A percentile compares a stretch with the other conserved stretches of the same genome.
phyloP scores from a whole-genome alignment of 1,284 basidiomycete species.

The Melanopsichium pennsylvanicum region DNA sequence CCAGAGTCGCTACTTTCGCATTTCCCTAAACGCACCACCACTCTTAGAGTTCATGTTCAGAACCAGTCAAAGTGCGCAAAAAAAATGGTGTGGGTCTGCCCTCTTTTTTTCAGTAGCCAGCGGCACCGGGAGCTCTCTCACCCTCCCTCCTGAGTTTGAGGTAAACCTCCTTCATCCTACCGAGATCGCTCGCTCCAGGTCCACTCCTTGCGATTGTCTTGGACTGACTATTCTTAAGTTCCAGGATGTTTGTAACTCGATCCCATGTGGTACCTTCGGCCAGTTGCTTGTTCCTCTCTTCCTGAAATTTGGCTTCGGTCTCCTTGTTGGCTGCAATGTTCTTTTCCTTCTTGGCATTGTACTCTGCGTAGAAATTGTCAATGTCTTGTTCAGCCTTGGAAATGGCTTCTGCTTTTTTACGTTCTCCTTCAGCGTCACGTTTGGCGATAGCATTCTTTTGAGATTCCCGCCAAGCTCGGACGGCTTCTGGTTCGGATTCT shows the following conservation, averaged over 20 bases:
- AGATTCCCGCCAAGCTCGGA: conserved; percentile 79
- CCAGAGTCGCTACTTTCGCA: too few species aligned
- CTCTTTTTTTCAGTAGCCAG: conserved; percentile 47
- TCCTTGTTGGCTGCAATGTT: conserved; percentile 97
- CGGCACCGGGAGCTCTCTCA: conserved; percentile 61
- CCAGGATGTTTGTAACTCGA: conserved; percentile 84
- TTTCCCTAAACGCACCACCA: too few species aligned
- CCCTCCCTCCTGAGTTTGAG: conserved; percentile 59
- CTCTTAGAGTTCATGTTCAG: too few species aligned
- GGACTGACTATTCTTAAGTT: conserved; percentile 91
- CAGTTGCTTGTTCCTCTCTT: conserved; percentile 77
- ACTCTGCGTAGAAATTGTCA: conserved; percentile 94
- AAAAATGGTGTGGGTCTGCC: background rate
- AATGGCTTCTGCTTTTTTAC: conserved; percentile 83
- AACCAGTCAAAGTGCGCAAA: too few species aligned
- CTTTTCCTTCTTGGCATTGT: conserved; percentile 88
- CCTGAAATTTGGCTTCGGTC: conserved; percentile 82
- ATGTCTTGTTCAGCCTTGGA: conserved; percentile 89
- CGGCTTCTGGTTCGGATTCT: conserved; percentile 57
- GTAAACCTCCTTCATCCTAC: conserved; percentile 78
- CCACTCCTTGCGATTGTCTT: conserved; percentile 90
- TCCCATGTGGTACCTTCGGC: conserved; percentile 95
- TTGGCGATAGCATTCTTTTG: conserved; percentile 85
- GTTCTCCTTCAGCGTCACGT: conserved; percentile 80
- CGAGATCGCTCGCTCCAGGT: conserved; percentile 85